Evolutionary conservation across 2,329 filamentous ascomycete species (phyloP).

Genomic region (Calonectria pseudoturangicola): DNA sequence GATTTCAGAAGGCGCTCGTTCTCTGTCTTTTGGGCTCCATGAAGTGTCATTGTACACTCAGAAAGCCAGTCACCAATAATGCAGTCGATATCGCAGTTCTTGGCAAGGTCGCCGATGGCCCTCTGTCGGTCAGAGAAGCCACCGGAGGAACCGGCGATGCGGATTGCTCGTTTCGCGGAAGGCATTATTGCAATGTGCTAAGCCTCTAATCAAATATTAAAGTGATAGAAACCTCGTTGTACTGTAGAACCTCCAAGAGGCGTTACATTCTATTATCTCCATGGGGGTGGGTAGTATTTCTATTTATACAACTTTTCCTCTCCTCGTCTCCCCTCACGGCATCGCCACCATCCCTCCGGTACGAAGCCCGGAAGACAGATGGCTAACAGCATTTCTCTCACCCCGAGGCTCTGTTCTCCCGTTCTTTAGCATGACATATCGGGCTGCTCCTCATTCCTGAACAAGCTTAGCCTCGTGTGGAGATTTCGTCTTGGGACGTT

Average conservation of each 20-base stretch:
- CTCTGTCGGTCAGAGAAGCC: conserved; percentile 66
- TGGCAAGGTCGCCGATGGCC: conserved; percentile 63
- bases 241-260: not conserved
- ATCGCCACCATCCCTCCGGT: conserved; percentile 22
- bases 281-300: not conserved
- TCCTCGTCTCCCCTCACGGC: conserved; percentile 23
- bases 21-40: conserved; percentile 54
- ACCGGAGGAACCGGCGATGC: conserved; percentile 65
- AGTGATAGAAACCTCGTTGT: not conserved
- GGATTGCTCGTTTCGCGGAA: conserved; percentile 59
- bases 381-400: conserved; percentile 24
- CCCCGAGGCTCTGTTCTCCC: conserved; percentile 18
- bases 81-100: conserved; percentile 58
- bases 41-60: conserved; percentile 59
- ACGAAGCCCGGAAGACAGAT: conserved; percentile 33
- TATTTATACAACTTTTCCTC: conserved; percentile 18
- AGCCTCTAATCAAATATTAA: not conserved
- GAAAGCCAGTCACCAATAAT: conserved; percentile 58
- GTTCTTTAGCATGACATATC: not conserved
- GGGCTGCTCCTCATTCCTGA: conserved; percentile 23
- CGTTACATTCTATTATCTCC: not conserved
- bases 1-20: conserved; percentile 49
- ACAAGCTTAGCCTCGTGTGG: conserved; percentile 23
- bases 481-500: conserved; percentile 31
- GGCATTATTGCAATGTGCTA: conserved; percentile 45